Conservation (phyloP, 139 green algal genomes). For the Trebouxia sp. region DNA sequence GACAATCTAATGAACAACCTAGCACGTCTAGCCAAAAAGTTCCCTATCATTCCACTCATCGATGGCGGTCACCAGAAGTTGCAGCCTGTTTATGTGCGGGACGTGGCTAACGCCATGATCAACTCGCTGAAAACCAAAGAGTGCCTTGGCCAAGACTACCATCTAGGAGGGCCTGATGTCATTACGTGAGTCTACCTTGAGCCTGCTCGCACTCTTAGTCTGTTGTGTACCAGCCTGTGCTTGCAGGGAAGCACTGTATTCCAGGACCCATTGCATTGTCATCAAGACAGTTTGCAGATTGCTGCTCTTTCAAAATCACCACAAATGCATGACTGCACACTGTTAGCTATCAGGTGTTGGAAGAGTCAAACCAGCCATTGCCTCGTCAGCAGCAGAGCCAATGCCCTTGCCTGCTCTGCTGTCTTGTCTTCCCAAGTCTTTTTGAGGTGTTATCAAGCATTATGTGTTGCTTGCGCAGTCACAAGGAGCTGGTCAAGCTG, state of each 20-base stretch:
- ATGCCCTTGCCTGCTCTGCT: no score
- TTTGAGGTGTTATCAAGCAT: no score
- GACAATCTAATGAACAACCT: constrained; percentile 90
- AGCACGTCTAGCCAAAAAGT: constrained; percentile 63
- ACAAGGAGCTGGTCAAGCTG: constrained; percentile 47
- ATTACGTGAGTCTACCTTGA: constrained; percentile 75
- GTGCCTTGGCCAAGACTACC: constrained; percentile 77
- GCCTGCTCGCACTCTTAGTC: no score
- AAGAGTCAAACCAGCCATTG: no score
- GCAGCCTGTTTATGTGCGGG: constrained; percentile 72
- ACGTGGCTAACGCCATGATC: constrained; percentile 69
- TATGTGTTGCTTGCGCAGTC: no score
- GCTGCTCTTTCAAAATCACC: no score
- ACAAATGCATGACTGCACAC: constrained; percentile 5
- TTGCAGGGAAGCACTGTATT: background rate
- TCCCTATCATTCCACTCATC: constrained; percentile 73
- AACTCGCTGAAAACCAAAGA: constrained; percentile 60
- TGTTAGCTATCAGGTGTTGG: background rate
- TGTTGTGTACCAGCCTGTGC: background rate
- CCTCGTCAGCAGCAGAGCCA: no score
- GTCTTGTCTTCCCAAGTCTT: no score
- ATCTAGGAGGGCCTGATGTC: constrained; percentile 86
- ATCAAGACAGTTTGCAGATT: no score
- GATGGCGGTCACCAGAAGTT: constrained; percentile 65
- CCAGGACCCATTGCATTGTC: no score